A percentile compares a stretch with the other conserved stretches of the same genome.
Conservation (phyloP, 2,329 filamentous ascomycete species). For the Monosporascus sp. region DNA sequence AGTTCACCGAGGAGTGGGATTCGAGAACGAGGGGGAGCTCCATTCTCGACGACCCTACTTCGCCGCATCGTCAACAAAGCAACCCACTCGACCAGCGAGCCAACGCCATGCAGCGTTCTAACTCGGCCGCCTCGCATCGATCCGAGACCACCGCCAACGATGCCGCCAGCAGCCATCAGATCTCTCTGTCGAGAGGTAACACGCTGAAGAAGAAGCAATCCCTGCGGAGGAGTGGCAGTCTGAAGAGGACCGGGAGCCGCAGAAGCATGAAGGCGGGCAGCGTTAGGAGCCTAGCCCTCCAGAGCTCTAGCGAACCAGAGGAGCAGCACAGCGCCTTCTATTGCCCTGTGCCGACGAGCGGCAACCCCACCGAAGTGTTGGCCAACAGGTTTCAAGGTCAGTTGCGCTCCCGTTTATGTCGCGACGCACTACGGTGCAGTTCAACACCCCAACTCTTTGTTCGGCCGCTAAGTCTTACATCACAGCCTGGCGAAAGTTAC, state of each 20-base stretch:
- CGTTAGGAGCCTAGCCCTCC: conserved; percentile 72
- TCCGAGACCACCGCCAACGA: conserved; percentile 43
- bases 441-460: background rate
- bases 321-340: conserved; percentile 80
- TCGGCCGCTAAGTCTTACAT: conserved; percentile 3
- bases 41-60: conserved; percentile 46
- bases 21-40: conserved; percentile 62
- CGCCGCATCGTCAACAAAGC: conserved; percentile 16
- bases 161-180: conserved; percentile 27
- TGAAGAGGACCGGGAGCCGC: conserved; percentile 75
- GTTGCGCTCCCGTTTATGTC: conserved; percentile 18
- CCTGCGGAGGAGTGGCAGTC: conserved; percentile 64
- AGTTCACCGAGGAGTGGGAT: conserved; percentile 68
- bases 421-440: background rate
- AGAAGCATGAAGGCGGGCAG: conserved; percentile 81
- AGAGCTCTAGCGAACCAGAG: conserved; percentile 61
- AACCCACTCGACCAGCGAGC: conserved; percentile 5
- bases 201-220: conserved; percentile 89
- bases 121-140: conserved; percentile 47
- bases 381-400: conserved; percentile 84
- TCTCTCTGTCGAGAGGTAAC: conserved; percentile 46
- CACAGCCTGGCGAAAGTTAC: conserved; percentile 84
- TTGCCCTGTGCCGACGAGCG: conserved; percentile 81
- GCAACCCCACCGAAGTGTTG: conserved; percentile 82
- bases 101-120: conserved; percentile 52